Evolutionary conservation across 1,139 yeast species (phyloP), one percentile per base, ranked within the genome.

Genomic region (Yarrowia galli): DNA sequence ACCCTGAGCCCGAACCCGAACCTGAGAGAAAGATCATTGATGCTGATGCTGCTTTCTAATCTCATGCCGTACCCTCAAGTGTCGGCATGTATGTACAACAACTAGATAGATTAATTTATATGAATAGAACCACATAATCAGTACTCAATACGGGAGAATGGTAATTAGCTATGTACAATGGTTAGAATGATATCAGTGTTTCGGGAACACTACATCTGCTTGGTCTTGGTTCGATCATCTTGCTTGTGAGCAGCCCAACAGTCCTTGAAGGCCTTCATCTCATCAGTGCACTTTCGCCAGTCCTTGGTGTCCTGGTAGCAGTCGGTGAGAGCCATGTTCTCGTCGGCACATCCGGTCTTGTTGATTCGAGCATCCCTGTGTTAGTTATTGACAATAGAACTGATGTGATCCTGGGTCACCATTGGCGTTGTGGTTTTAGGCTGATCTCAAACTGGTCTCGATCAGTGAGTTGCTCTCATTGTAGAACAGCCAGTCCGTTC

Each of bases 241-340:
- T 89, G 89, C 69, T 83, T 81, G 75, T 87, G 82, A 20, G 71
- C 76, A 10, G 78, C 84, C 96, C 96, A 89, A 77, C 96, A 89
- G 72, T 84, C 81, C 67, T 85, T 82, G 74, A 89, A 89, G 1
- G 85, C 89, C 56, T 82, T 81, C 90, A 89, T 86, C 80, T 80
- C 51, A 2, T 22, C 66, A 1, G 83, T 72, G 73, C 95, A 89
- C 74, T 85, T 77, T 67, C 93, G 78, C 95, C 95, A 89, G 74
- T 89, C 93, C 36, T 87, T 87, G 3, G 84, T 87, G 71, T 88
- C 93, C 20, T 89, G 91, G 75, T 88, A 91, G 73, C 95, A 89
- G 40, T 88, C 78, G 69, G 87, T 89, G 45, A 89, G 78, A 28
- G 80, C 82, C 73, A 87, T 78, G 73, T 89, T 89, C 73, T 89